A percentile compares a stretch with the other conserved stretches of the same genome.
Evolutionary conservation across 192 early-diverging fungal species (phyloP).

Genomic region (Chytriomyces confervae): DNA sequence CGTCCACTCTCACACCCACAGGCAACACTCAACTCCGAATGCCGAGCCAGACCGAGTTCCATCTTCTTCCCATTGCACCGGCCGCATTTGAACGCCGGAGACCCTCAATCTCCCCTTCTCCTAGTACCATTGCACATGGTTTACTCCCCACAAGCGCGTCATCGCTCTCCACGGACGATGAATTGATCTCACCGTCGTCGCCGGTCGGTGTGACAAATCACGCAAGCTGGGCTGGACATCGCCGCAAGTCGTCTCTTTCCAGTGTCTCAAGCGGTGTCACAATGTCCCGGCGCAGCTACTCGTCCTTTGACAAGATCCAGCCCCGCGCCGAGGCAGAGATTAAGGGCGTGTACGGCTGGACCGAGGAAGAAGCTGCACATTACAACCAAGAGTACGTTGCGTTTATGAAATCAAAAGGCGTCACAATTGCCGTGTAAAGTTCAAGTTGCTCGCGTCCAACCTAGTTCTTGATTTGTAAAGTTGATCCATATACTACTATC

Average conservation of each 20-base stretch:
- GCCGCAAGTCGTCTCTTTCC: too few relatives aligned
- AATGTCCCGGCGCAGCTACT: background rate
- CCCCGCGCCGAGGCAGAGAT: background rate
- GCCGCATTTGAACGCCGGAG: constrained; percentile 19
- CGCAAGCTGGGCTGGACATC: background rate
- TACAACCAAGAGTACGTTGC: constrained; percentile 16
- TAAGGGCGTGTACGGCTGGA: constrained; percentile 28
- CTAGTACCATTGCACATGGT: too few relatives aligned
- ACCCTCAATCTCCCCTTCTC: background rate
- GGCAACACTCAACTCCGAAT: too few relatives aligned
- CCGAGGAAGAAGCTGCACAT: constrained; percentile 24
- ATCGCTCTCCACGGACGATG: background rate
- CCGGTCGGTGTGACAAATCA: background rate
- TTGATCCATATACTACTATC: too few relatives aligned
- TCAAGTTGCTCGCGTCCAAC: too few relatives aligned
- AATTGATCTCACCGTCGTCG: background rate
- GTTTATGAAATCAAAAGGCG: constrained; percentile 23
- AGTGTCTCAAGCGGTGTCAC: too few relatives aligned
- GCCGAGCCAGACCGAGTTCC: constrained; percentile 12
- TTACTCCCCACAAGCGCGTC: constrained; percentile 1
- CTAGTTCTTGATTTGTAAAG: too few relatives aligned
- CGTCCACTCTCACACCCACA: background rate
- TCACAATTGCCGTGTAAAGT: constrained; percentile 5
- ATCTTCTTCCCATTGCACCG: constrained; percentile 20
- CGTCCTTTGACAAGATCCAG: background rate